Conservation (phyloP, 1,139 yeast species). For the Magnusiomyces fungicola region DNA sequence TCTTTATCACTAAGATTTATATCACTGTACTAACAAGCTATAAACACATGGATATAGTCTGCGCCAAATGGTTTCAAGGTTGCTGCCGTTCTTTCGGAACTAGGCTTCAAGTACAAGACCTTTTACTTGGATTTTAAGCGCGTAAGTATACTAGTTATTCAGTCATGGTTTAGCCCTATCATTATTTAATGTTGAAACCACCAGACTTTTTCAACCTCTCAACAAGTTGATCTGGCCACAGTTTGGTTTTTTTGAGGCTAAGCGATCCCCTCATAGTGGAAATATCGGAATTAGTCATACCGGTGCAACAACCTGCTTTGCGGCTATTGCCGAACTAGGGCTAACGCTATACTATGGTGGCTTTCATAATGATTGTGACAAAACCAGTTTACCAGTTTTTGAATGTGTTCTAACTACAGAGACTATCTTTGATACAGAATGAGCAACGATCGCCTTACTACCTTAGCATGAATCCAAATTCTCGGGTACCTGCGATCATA, state of each 20-base stretch:
- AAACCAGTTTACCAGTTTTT: no score
- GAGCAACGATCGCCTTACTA: conserved; percentile 93
- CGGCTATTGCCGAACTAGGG: no score
- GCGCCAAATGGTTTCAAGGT: conserved; percentile 98
- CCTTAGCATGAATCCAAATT: conserved; percentile 86
- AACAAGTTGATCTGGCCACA: background rate
- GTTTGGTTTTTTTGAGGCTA: background rate
- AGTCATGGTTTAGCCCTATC: no score
- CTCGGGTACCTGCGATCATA: conserved; percentile 87
- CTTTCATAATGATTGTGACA: no score
- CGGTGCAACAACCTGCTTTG: no score
- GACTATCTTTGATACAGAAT: conserved; percentile 39
- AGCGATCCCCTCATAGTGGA: no score
- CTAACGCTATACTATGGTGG: no score
- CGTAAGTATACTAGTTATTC: no score
- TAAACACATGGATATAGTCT: conserved; percentile 37
- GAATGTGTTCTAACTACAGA: no score
- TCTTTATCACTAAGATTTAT: background rate
- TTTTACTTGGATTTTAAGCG: conserved; percentile 79
- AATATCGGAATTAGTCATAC: no score
- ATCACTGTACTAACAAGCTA: background rate
- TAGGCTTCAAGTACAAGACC: conserved; percentile 72
- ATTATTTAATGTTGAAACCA: background rate
- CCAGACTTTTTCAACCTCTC: background rate
- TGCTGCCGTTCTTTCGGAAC: conserved; percentile 80